A percentile compares a stretch with the other conserved stretches of the same genome.
These are phyloP conservation scores for Scheffersomyces titani DNA, from an alignment of 1,139 yeast genomes.

Conservation along the genomic window DNA sequence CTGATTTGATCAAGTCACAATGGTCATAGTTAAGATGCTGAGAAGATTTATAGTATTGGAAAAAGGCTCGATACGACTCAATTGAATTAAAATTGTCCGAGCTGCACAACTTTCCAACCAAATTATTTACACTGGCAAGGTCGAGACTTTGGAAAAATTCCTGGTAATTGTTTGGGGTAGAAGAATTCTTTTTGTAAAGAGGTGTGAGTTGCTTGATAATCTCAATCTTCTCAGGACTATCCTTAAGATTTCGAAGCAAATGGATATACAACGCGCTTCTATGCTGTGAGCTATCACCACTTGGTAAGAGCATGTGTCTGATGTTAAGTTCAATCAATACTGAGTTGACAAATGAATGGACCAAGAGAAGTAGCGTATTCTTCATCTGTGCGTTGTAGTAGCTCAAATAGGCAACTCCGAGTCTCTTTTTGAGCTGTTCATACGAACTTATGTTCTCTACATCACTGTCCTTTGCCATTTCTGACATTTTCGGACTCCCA, in stretches of 20 bases:
- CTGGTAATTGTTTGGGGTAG: constrained; percentile 14
- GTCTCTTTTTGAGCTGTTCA: constrained; percentile 2
- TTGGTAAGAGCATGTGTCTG: constrained; percentile 12
- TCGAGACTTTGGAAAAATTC: constrained; percentile 18
- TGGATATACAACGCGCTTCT: background rate
- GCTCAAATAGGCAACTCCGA: constrained; percentile 8
- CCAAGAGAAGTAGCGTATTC: constrained; percentile 20
- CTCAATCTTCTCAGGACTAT: constrained; percentile 13
- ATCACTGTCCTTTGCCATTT: background rate
- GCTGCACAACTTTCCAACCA: constrained; percentile 14
- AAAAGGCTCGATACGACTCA: constrained; percentile 21
- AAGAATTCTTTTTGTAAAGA: constrained; percentile 13
- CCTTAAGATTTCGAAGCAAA: constrained; percentile 8
- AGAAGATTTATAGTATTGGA: constrained; percentile 30
- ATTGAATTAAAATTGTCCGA: constrained; percentile 20
- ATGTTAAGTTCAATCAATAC: constrained; percentile 28
- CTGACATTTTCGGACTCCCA: background rate
- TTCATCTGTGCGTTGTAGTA: constrained; percentile 20
- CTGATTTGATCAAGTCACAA: constrained; percentile 22
- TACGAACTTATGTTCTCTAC: background rate
- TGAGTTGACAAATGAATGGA: constrained; percentile 18
- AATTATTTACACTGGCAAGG: constrained; percentile 5
- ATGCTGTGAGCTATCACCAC: background rate
- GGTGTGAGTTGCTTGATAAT: constrained; percentile 15
- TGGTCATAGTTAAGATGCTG: constrained; percentile 33